Evolutionary conservation across 1,139 yeast species (phyloP).

Genomic region (Candida sanyaensis): DNA sequence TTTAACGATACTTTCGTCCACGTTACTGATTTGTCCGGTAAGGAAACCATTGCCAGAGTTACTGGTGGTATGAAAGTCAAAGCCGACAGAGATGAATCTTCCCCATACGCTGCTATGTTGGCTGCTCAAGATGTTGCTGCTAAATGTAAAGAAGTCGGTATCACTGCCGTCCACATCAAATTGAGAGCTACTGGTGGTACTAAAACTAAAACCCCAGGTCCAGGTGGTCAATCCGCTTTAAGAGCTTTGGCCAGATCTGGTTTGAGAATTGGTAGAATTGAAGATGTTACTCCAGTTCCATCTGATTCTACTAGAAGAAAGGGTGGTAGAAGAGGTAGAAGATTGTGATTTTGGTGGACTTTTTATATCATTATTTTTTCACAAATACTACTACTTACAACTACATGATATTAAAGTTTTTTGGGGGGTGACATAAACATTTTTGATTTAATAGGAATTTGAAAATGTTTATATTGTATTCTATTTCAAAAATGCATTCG

Average conservation of each 20-base stretch:
- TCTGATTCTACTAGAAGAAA: slow-evolving; percentile 99
- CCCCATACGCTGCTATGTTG: slow-evolving; percentile 99
- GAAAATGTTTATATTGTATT: slow-evolving; percentile 3
- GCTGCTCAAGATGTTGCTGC: slow-evolving; percentile 99
- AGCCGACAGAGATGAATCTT: slow-evolving; percentile 99
- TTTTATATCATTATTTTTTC: background rate
- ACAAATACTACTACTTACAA: background rate
- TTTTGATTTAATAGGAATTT: background rate
- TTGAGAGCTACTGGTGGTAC: slow-evolving; percentile 99
- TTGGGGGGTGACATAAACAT: slow-evolving; percentile 1
- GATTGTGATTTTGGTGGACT: slow-evolving; percentile 58
- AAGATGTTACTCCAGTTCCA: slow-evolving; percentile 99
- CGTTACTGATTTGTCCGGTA: slow-evolving; percentile 99
- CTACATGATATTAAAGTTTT: background rate
- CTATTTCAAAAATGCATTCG: slow-evolving; percentile 6
- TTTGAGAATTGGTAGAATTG: slow-evolving; percentile 99
- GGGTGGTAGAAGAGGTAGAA: slow-evolving; percentile 99
- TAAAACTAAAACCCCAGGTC: slow-evolving; percentile 99
- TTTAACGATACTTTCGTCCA: slow-evolving; percentile 99
- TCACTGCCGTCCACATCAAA: slow-evolving; percentile 99
- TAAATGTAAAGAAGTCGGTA: slow-evolving; percentile 99
- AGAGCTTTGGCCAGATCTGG: slow-evolving; percentile 99
- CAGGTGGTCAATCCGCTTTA: slow-evolving; percentile 99
- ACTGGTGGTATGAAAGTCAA: slow-evolving; percentile 99
- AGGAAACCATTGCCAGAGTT: slow-evolving; percentile 99